Conservation (phyloP, 768 basidiomycete species). For the Dioszegia crocea region DNA sequence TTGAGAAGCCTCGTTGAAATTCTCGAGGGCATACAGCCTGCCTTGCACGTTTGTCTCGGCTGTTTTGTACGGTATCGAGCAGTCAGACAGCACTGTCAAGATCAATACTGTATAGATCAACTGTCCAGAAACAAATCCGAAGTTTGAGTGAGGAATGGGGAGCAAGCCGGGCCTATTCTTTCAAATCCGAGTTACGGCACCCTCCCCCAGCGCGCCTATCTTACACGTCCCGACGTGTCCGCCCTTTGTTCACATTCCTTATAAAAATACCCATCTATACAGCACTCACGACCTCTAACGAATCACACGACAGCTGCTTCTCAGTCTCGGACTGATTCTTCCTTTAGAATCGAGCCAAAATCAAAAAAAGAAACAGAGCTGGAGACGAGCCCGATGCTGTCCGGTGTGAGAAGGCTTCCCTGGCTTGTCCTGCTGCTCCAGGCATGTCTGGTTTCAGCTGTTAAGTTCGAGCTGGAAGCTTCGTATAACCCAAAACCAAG, state of each 20-base stretch:
- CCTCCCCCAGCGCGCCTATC: background rate
- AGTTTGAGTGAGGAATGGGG: background rate
- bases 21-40: conserved; percentile 5
- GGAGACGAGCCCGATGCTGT: background rate
- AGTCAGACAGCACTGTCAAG: too few relatives aligned
- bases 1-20: background rate
- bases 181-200: too few relatives aligned
- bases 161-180: too few relatives aligned
- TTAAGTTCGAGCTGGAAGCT: conserved; percentile 79
- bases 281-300: conserved; percentile 13
- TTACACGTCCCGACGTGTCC: background rate
- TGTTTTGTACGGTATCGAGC: background rate
- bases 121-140: too few relatives aligned
- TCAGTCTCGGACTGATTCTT: too few relatives aligned
- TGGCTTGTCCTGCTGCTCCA: conserved; percentile 44
- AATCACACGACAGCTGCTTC: conserved; percentile 11
- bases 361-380: too few relatives aligned
- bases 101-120: too few relatives aligned
- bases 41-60: background rate
- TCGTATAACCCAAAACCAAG: conserved; percentile 66
- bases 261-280: too few relatives aligned
- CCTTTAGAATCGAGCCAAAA: too few relatives aligned
- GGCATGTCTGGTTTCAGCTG: conserved; percentile 53
- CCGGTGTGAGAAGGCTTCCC: conserved; percentile 9
- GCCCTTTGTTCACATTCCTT: background rate